Base-by-base conservation (phyloP, 176 grass and related monocot genomes). In the Carex pumila region DNA sequence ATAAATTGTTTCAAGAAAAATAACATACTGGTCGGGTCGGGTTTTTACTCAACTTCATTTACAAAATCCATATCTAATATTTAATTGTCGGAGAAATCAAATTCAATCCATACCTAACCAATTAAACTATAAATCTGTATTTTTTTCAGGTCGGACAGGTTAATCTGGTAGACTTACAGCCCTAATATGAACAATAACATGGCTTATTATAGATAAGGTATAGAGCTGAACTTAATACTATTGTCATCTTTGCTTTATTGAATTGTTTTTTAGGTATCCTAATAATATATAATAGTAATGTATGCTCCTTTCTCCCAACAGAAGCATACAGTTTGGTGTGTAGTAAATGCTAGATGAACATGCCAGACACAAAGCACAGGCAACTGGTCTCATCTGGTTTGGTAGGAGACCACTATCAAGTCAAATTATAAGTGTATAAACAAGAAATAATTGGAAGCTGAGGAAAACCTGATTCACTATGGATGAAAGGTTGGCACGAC, bases 401-500 rank as follows among this genome's bases (percentile, higher is more conserved):
- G 67, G 17, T 43, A 34, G 17, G 67, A 71, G 19, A 71, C 17
- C 6, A n/a, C 36, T 45, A 45, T 43, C 70, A 52, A 73, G 39
- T 73, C 39, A 60, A 43, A 36, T 18, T 29, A 71, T 36, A 58
- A 59, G 29, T 5, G 37, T 39, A 39, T 39, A 22, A 64, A 64
- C 74, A 60, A 53, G 71, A 75, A 75, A 30, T 45, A 12, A 21
- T 63, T 12, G 32, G 32, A 61, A 63, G 53, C 54, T 0, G 57
- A 63, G 17, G 86, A 73, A 34, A 83, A 94, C 92, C 92, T 94
- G 95, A 83, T 83, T 85, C 62, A 87, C 69, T 85, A 91, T 91
- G 84, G 87, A 93, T 87, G 90, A 90, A 87, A 93, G 86, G 83
- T 85, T 87, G 50, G 87, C 25, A 85, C 85, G 45, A 67, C 88